Conservation (phyloP, 2,329 filamentous ascomycete species). For the Parasarocladium wereldwijsianum region DNA sequence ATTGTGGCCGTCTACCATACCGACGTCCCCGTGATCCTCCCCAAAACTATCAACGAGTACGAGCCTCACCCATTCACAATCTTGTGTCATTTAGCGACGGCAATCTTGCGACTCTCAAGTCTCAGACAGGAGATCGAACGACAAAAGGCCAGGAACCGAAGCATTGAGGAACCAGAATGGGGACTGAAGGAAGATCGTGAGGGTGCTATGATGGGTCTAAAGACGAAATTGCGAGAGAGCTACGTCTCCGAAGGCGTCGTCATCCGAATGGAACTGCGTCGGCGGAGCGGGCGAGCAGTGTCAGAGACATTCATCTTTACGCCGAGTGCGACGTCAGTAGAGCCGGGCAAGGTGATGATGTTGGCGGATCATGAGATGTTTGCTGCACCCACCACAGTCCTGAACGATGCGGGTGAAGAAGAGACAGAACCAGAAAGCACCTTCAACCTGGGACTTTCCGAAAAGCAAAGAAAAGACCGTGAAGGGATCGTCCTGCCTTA, state of each 20-base stretch:
- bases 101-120: conserved; percentile 59
- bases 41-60: conserved; percentile 32
- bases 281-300: conserved; percentile 68
- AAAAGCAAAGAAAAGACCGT: conserved; percentile 74
- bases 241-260: conserved; percentile 39
- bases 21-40: conserved; percentile 51
- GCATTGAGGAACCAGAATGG: conserved; percentile 60
- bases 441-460: conserved; percentile 76
- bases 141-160: conserved; percentile 63
- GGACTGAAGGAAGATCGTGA: conserved; percentile 66
- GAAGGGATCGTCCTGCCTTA: conserved; percentile 89
- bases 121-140: conserved; percentile 60
- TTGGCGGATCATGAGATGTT: conserved; percentile 68
- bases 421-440: conserved; percentile 55
- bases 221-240: conserved; percentile 26
- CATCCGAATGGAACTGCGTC: conserved; percentile 71
- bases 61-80: conserved; percentile 56
- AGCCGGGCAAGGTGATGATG: conserved; percentile 32
- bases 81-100: conserved; percentile 76
- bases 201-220: conserved; percentile 59
- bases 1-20: conserved; percentile 71
- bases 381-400: conserved; percentile 24
- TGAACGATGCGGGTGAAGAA: conserved; percentile 15
- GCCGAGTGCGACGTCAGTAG: conserved; percentile 12
- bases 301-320: conserved; percentile 47